A percentile compares a stretch with the other conserved stretches of the same genome.
These are phyloP conservation scores for Lagenidium giganteum DNA, from an alignment of 352 stramenopile genomes.

Conservation along the genomic window DNA sequence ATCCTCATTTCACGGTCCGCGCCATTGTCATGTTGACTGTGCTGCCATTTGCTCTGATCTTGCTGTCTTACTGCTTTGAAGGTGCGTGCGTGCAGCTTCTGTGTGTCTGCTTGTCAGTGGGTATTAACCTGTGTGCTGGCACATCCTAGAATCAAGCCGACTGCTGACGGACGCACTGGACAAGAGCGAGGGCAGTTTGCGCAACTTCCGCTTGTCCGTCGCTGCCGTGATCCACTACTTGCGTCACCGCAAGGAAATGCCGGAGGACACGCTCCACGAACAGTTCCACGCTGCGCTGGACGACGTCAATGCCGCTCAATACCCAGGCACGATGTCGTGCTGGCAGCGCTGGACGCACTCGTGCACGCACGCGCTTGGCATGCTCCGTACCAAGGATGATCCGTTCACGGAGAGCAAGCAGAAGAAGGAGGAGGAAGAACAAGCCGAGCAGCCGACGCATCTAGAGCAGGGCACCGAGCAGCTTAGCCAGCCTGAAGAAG, in stretches of 20 bases:
- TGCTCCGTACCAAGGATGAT: slow-evolving; percentile 50
- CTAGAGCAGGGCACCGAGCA: slow-evolving; percentile 21
- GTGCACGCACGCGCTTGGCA: slow-evolving; percentile 30
- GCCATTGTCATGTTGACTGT: slow-evolving; percentile 60
- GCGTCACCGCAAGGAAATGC: slow-evolving; percentile 76
- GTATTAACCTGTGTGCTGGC: no score
- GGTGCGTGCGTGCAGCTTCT: no score
- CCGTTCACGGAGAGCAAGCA: no score
- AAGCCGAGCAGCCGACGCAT: slow-evolving; percentile 48
- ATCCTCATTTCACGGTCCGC: slow-evolving; percentile 68
- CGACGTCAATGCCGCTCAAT: slow-evolving; percentile 50
- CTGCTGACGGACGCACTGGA: slow-evolving; percentile 84
- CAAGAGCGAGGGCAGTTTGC: slow-evolving; percentile 73
- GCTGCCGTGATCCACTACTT: slow-evolving; percentile 83
- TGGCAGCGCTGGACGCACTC: no score
- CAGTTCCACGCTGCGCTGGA: slow-evolving; percentile 40
- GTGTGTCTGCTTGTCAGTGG: no score
- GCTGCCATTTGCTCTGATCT: slow-evolving; percentile 72
- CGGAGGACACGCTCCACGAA: slow-evolving; percentile 62
- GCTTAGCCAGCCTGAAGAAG: slow-evolving; percentile 7
- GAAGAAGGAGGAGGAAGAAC: slow-evolving; percentile 57
- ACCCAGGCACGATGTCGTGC: no score
- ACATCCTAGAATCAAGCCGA: slow-evolving; percentile 71
- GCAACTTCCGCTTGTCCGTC: slow-evolving; percentile 81
- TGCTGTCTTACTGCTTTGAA: slow-evolving; percentile 86